Percentiles rank a stretch among this genome's conserved stretches.
These are phyloP conservation scores for Suhomyces sp. DNA, from an alignment of 805 yeast genomes.

Conservation along the genomic window DNA sequence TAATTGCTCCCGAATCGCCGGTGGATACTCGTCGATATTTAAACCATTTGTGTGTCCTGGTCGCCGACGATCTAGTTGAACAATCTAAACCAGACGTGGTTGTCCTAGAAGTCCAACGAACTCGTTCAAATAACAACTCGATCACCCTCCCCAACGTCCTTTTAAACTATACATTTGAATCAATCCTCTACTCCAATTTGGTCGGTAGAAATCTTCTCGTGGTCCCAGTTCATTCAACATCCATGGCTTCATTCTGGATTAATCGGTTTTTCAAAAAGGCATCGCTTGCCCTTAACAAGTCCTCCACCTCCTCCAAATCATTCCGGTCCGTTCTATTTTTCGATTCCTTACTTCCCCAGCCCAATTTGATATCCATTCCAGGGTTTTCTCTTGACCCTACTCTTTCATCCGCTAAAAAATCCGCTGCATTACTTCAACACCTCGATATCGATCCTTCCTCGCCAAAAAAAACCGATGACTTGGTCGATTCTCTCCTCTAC, in stretches of 20 bases:
- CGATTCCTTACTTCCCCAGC: conserved; percentile 4
- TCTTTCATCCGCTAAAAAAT: conserved; percentile 1
- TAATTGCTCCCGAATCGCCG: conserved; percentile 11
- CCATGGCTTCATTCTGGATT: conserved; percentile 41
- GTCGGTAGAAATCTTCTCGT: conserved; percentile 17
- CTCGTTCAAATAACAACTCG: conserved; percentile 33
- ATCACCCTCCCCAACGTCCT: conserved; percentile 40
- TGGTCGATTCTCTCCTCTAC: conserved; percentile 65
- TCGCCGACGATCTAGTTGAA: conserved; percentile 21
- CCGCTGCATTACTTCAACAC: neutral
- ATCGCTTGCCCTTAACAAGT: conserved; percentile 2
- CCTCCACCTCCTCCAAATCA: conserved; percentile 7
- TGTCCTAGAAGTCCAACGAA: conserved; percentile 41
- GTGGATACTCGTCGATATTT: conserved; percentile 31
- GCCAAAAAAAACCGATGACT: conserved; percentile 57
- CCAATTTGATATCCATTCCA: conserved; percentile 2
- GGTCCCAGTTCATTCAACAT: conserved; percentile 35
- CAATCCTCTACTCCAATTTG: conserved; percentile 32
- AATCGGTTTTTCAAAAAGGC: conserved; percentile 29
- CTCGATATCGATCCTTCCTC: conserved; percentile 3
- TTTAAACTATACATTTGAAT: conserved; percentile 38
- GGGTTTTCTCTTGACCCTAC: neutral
- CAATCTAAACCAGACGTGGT: conserved; percentile 23
- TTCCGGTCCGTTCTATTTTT: conserved; percentile 15
- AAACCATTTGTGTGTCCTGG: conserved; percentile 17